A percentile compares a stretch with the other conserved stretches of the same genome.
phyloP scores from a whole-genome alignment of 192 early-diverging fungal genomes.

The Linnemannia schmuckeri region DNA sequence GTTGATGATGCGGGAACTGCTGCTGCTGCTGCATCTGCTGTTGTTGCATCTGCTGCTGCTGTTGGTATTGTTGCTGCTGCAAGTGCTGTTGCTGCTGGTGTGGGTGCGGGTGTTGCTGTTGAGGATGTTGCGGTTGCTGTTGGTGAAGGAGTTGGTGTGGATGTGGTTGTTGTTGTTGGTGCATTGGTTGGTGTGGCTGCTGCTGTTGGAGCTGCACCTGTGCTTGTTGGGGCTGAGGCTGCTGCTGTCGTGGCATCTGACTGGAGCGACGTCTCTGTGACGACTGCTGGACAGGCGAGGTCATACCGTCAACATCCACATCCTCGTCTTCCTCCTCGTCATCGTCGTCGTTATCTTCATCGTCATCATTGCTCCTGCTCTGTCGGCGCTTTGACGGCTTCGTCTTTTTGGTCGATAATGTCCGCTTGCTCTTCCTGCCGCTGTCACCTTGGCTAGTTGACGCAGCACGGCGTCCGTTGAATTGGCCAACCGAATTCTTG shows the following conservation, averaged over 20 bases:
- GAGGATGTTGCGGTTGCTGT: slow-evolving; percentile 22
- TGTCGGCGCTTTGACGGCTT: slow-evolving; percentile 34
- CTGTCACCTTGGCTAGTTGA: slow-evolving; percentile 24
- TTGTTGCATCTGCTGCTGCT: slow-evolving; percentile 3
- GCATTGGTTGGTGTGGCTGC: not conserved
- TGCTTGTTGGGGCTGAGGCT: not conserved
- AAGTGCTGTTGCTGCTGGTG: slow-evolving; percentile 15
- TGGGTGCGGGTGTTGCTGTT: slow-evolving; percentile 6
- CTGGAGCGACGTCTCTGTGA: slow-evolving; percentile 41
- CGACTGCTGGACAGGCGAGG: slow-evolving; percentile 28
- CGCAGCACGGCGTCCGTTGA: slow-evolving; percentile 40
- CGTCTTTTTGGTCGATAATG: slow-evolving; percentile 17
- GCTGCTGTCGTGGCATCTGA: slow-evolving; percentile 25
- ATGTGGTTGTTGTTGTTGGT: slow-evolving; percentile 8
- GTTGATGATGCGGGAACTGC: not conserved
- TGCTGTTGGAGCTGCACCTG: slow-evolving; percentile 11
- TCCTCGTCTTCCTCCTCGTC: slow-evolving; percentile 43
- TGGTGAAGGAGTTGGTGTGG: slow-evolving; percentile 32
- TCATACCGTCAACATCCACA: slow-evolving; percentile 46
- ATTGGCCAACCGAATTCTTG: slow-evolving; percentile 20
- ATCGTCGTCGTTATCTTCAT: slow-evolving; percentile 35
- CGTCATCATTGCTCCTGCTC: slow-evolving; percentile 21
- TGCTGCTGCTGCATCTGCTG: slow-evolving; percentile 1
- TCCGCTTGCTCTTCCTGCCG: slow-evolving; percentile 21
- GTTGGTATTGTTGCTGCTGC: slow-evolving; percentile 5